These are phyloP conservation scores for Lactifluus volemus DNA, from an alignment of 768 basidiomycete species.

Conservation along the genomic window DNA sequence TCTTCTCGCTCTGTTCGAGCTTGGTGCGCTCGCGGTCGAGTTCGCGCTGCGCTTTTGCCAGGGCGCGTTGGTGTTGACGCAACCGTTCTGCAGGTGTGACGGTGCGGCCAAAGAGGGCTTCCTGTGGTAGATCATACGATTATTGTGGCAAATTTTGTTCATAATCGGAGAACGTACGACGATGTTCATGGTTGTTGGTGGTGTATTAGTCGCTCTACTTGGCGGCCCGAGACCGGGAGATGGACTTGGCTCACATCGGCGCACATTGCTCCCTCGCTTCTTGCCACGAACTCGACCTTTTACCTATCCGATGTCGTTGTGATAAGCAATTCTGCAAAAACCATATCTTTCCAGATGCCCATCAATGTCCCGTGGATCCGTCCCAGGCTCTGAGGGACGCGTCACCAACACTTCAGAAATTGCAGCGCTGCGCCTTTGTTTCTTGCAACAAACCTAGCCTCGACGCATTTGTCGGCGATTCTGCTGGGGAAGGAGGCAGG, in stretches of 20 bases:
- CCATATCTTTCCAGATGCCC: slow-evolving; percentile 53
- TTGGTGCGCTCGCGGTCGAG: slow-evolving; percentile 92
- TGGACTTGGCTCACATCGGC: slow-evolving; percentile 49
- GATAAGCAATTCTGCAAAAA: slow-evolving; percentile 48
- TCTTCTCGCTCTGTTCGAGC: slow-evolving; percentile 95
- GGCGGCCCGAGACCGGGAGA: slow-evolving; percentile 14
- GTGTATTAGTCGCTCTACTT: not conserved
- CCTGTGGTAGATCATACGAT: slow-evolving; percentile 39
- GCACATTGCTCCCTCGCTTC: slow-evolving; percentile 50
- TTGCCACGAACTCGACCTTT: slow-evolving; percentile 62
- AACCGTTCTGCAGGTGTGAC: slow-evolving; percentile 95
- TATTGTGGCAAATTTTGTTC: not conserved
- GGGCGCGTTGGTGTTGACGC: slow-evolving; percentile 91
- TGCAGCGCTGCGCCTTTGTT: slow-evolving; percentile 41
- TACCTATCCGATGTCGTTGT: slow-evolving; percentile 69
- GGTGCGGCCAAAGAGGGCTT: slow-evolving; percentile 89
- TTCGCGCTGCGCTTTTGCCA: slow-evolving; percentile 96
- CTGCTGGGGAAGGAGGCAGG: slow-evolving; percentile 22
- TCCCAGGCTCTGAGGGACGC: not conserved
- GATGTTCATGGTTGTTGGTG: slow-evolving; percentile 55
- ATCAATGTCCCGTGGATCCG: slow-evolving; percentile 38
- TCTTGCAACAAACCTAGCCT: slow-evolving; percentile 52
- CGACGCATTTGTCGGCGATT: slow-evolving; percentile 29
- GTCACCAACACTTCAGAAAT: slow-evolving; percentile 22
- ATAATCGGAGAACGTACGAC: slow-evolving; percentile 41